Evolutionary conservation across 2,329 filamentous ascomycete species (phyloP).

Genomic region (Apiospora pterosperma): DNA sequence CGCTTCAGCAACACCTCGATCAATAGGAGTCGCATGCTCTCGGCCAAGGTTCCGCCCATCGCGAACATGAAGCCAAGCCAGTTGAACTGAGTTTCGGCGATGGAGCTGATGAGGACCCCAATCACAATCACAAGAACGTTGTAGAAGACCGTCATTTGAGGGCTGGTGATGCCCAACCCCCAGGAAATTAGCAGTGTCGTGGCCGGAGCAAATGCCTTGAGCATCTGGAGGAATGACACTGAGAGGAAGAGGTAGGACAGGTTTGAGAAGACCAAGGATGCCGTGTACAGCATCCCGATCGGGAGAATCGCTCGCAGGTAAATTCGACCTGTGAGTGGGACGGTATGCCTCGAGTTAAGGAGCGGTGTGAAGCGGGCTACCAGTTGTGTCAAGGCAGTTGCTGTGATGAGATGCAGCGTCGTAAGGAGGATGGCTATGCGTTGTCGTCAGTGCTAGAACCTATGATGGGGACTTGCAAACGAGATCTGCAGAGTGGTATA

Average conservation of each 20-base stretch:
- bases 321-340: slow-evolving; percentile 57
- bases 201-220: slow-evolving; percentile 47
- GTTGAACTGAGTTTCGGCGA: slow-evolving; percentile 66
- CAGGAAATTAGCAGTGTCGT: slow-evolving; percentile 36
- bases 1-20: slow-evolving; percentile 70
- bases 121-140: slow-evolving; percentile 49
- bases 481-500: background rate
- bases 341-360: slow-evolving; percentile 57
- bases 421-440: slow-evolving; percentile 51
- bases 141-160: slow-evolving; percentile 42
- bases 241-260: slow-evolving; percentile 64
- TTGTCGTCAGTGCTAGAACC: background rate
- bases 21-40: slow-evolving; percentile 78
- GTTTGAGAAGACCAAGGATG: slow-evolving; percentile 63
- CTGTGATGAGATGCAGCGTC: slow-evolving; percentile 64
- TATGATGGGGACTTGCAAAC: background rate
- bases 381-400: slow-evolving; percentile 61
- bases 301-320: slow-evolving; percentile 62
- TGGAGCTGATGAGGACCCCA: slow-evolving; percentile 47
- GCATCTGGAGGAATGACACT: slow-evolving; percentile 68
- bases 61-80: slow-evolving; percentile 66
- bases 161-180: slow-evolving; percentile 29
- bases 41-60: slow-evolving; percentile 71
- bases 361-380: slow-evolving; percentile 60
- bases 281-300: slow-evolving; percentile 62